Evolutionary conservation across 2,329 filamentous ascomycete genomes (phyloP).

Genomic region (Parafenestella ontariensis): DNA sequence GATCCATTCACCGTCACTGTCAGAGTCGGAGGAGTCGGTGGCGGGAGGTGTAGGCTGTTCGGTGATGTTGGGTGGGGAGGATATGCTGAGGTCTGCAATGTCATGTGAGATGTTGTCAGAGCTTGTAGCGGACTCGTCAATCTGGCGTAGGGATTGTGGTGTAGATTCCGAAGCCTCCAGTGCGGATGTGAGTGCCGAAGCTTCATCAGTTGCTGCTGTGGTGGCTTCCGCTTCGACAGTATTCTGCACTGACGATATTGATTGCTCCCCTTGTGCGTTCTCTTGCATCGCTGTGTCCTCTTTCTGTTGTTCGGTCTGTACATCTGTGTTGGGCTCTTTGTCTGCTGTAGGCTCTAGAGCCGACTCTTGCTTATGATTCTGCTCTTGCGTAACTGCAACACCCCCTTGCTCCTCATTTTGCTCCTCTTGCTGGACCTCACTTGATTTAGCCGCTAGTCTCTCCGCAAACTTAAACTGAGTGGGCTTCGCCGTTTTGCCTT

Average conservation of each 20-base stretch:
- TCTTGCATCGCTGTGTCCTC: neutral
- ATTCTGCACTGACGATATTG: constrained; percentile 7
- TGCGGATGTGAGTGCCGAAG: neutral
- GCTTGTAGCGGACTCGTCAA: neutral
- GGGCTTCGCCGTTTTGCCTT: constrained; percentile 14
- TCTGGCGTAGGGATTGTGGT: too few relatives aligned
- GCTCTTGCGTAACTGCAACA: constrained; percentile 8
- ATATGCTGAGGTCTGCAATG: constrained; percentile 31
- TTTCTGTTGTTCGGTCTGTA: constrained; percentile 10
- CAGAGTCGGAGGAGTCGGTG: constrained; percentile 22
- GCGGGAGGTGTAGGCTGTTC: constrained; percentile 26
- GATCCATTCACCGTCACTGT: constrained; percentile 75
- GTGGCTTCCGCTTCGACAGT: constrained; percentile 8
- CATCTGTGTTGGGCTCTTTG: constrained; percentile 2
- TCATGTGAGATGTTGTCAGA: constrained; percentile 18
- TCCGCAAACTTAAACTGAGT: constrained; percentile 15
- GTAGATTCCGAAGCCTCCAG: constrained; percentile 1
- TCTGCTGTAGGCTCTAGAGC: constrained; percentile 1
- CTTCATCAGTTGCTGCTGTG: neutral
- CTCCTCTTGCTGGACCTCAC: constrained; percentile 6
- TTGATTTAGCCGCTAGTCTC: constrained; percentile 5
- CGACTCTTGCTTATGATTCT: neutral
- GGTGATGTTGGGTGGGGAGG: constrained; percentile 6
- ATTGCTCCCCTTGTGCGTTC: constrained; percentile 5
- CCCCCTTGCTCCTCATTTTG: constrained; percentile 13